These are phyloP conservation scores for Dendrobium huoshanense DNA, from an alignment of 106 monocot species.

Conservation along the genomic window DNA sequence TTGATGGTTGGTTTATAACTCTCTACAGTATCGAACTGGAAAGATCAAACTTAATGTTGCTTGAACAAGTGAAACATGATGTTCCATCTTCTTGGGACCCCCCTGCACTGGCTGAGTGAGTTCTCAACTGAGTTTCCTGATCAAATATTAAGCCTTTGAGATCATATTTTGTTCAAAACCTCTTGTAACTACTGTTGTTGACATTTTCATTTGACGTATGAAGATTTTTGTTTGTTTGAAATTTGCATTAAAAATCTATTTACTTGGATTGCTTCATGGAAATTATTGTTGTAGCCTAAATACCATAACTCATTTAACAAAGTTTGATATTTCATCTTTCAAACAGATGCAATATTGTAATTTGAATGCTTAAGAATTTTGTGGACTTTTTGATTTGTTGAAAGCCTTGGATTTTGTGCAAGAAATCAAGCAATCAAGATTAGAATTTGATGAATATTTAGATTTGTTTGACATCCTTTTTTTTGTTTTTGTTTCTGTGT, in stretches of 20 bases:
- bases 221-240: neutral
- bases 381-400: no score
- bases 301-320: neutral
- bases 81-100: conserved; percentile 83
- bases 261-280: neutral
- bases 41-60: conserved; percentile 33
- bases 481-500: no score
- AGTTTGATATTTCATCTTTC: neutral
- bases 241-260: neutral
- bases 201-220: neutral
- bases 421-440: no score
- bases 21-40: conserved; percentile 60
- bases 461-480: no score
- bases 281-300: neutral
- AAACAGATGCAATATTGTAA: neutral
- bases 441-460: no score
- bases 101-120: conserved; percentile 54
- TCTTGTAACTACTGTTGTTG: neutral
- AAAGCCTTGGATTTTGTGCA: no score
- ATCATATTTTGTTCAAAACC: neutral
- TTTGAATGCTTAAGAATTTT: no score
- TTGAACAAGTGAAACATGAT: conserved; percentile 47
- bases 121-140: neutral
- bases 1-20: conserved; percentile 67
- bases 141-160: neutral